A percentile compares a stretch with the other conserved stretches of the same genome.
phyloP scores from a whole-genome alignment of 371 early-diverging fungal genomes.

The Nematocida ironsii region DNA sequence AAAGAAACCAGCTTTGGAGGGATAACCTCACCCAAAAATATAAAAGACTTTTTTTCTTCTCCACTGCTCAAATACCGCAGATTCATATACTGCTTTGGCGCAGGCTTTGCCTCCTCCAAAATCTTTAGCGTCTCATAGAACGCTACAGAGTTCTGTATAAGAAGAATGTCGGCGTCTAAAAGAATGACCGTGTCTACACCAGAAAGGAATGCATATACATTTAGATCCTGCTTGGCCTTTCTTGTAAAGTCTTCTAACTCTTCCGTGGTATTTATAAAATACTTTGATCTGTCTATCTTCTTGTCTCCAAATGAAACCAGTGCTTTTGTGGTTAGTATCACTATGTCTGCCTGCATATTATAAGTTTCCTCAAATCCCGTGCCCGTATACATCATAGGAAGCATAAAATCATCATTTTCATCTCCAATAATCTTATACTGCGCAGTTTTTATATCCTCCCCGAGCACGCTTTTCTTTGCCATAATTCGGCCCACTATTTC shows the following conservation, averaged over 20 bases:
- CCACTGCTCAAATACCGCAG: slow-evolving; percentile 57
- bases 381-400: slow-evolving; percentile 21
- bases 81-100: slow-evolving; percentile 2
- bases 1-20: slow-evolving; percentile 18
- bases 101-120: slow-evolving; percentile 29
- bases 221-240: slow-evolving; percentile 23
- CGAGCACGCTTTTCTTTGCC: neutral
- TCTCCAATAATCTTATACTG: slow-evolving; percentile 20
- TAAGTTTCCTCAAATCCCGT: slow-evolving; percentile 27
- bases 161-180: slow-evolving; percentile 41
- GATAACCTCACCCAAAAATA: slow-evolving; percentile 7
- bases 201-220: slow-evolving; percentile 51
- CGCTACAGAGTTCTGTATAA: slow-evolving; percentile 25
- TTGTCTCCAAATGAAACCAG: slow-evolving; percentile 31
- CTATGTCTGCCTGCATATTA: slow-evolving; percentile 12
- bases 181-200: slow-evolving; percentile 43
- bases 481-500: slow-evolving; percentile 15
- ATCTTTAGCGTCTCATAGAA: slow-evolving; percentile 24
- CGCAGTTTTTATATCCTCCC: neutral
- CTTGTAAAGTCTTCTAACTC: slow-evolving; percentile 25
- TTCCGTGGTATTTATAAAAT: slow-evolving; percentile 16
- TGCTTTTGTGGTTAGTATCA: slow-evolving; percentile 39
- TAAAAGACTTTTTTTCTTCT: slow-evolving; percentile 38
- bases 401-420: slow-evolving; percentile 33
- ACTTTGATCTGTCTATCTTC: slow-evolving; percentile 35